These are phyloP conservation scores for Globisporangium orthogonon DNA, from an alignment of 352 stramenopile species.

Conservation along the genomic window DNA sequence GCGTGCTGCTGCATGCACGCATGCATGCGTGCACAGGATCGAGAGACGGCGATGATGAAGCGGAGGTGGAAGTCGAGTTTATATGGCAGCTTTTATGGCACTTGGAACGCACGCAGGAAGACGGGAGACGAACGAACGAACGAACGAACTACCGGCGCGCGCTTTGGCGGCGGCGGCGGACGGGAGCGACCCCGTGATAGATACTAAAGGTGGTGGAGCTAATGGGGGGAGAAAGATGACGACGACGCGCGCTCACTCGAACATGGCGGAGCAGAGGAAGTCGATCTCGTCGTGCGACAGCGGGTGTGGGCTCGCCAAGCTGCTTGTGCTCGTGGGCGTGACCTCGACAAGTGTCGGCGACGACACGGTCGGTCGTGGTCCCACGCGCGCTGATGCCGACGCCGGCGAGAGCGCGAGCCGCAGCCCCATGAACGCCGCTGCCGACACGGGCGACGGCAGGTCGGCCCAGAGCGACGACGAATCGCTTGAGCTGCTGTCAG, in stretches of 20 bases:
- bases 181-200: neutral
- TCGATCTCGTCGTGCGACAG: constrained; percentile 83
- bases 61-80: neutral
- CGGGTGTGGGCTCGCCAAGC: constrained; percentile 20
- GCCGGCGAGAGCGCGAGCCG: constrained; percentile 3
- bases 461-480: constrained; percentile 60
- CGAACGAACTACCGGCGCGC: neutral
- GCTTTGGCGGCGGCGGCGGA: neutral
- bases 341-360: neutral
- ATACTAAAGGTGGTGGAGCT: neutral
- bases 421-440: constrained; percentile 11
- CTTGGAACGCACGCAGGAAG: too few species aligned
- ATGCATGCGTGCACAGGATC: neutral
- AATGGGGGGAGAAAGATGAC: neutral
- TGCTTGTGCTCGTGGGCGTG: constrained; percentile 3
- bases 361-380: neutral
- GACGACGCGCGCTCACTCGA: constrained; percentile 37
- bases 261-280: constrained; percentile 78
- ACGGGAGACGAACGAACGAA: too few species aligned
- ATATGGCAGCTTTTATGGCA: neutral
- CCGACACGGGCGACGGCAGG: constrained; percentile 22
- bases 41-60: neutral
- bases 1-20: neutral
- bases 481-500: constrained; percentile 38
- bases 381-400: neutral